Evolutionary conservation across 169 alveolate genomes (phyloP), one percentile per base, ranked within the genome.

Genomic region (Eimeria maxima): DNA sequence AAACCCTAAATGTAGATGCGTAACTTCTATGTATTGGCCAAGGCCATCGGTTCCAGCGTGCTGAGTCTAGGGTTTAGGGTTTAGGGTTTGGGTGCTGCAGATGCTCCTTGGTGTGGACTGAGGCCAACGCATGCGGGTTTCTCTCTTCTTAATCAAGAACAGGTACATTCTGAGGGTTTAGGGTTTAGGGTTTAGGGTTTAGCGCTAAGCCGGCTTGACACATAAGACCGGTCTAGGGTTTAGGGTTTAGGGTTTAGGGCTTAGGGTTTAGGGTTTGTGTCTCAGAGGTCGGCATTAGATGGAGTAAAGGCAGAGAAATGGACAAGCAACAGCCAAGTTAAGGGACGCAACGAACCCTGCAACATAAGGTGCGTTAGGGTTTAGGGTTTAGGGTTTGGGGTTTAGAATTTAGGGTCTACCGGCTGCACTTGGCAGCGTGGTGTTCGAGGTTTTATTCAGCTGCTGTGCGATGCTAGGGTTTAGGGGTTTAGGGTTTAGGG

Each of bases 121-220:
- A 73, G 96, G 67, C 96, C 91, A 13, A 93, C 96, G 63, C 96
- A 93, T 65, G 96, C 96, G n/a, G 96, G 96, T 8, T 93, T 80
- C 33, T 67, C 91, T 16, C 50, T 57, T 20, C 87, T 93, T 73
- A 78, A 44, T 33, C 63, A 93, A 18, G 60, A 60, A 44, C 84
- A 83, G 74, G 92, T 53, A 57, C 33, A 76, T 11, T 45, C 11
- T 63, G 4, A 45, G 89, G 69, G 67, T 44, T 80, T 3, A 47
- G 69, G 69, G 89, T 80, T 80, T 80, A 55, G 89, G 71, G 50
- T 45, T 80, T 45, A 80, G 67, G 67, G 67, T 45, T 45, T 50
- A 29, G 45, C 38, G 5, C 45, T 76, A 27, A 18, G 83, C 44
- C 22, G 83, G 53, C 29, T n/a, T 73, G 44, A 13, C 22, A 1